Conservation (phyloP, 1,139 yeast genomes). For the Lodderomyces theae region DNA sequence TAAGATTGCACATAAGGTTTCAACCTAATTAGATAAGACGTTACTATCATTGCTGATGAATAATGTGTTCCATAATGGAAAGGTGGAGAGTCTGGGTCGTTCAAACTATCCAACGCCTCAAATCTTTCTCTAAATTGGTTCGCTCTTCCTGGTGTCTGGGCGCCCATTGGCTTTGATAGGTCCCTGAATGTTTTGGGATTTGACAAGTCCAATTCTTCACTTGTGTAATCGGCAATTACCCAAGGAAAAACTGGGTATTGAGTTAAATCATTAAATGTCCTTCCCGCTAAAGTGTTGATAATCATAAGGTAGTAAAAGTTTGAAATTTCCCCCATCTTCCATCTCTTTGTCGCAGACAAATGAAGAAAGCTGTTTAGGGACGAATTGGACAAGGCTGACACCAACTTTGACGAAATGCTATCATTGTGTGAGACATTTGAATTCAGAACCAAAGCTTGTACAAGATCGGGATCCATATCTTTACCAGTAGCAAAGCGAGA, state of each 20-base stretch:
- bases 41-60: constrained; percentile 88
- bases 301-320: constrained; percentile 79
- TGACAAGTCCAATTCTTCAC: constrained; percentile 58
- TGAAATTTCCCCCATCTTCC: constrained; percentile 76
- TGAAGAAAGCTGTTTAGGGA: constrained; percentile 21
- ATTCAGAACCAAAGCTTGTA: constrained; percentile 47
- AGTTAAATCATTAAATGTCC: constrained; percentile 82
- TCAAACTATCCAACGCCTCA: constrained; percentile 58
- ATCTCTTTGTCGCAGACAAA: constrained; percentile 59
- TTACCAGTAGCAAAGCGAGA: constrained; percentile 45
- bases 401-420: constrained; percentile 30
- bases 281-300: constrained; percentile 77
- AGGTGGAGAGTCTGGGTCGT: constrained; percentile 59
- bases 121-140: constrained; percentile 64
- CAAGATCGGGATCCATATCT: constrained; percentile 50
- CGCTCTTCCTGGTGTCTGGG: constrained; percentile 62
- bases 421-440: constrained; percentile 33
- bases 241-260: constrained; percentile 92
- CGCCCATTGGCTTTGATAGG: constrained; percentile 86
- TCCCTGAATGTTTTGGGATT: constrained; percentile 67
- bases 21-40: constrained; percentile 70
- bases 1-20: constrained; percentile 81
- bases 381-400: constrained; percentile 33
- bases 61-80: constrained; percentile 92
- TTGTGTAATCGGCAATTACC: constrained; percentile 78